Evolutionary conservation across 2,329 filamentous ascomycete genomes (phyloP).

Genomic region (Penicillium sp.): DNA sequence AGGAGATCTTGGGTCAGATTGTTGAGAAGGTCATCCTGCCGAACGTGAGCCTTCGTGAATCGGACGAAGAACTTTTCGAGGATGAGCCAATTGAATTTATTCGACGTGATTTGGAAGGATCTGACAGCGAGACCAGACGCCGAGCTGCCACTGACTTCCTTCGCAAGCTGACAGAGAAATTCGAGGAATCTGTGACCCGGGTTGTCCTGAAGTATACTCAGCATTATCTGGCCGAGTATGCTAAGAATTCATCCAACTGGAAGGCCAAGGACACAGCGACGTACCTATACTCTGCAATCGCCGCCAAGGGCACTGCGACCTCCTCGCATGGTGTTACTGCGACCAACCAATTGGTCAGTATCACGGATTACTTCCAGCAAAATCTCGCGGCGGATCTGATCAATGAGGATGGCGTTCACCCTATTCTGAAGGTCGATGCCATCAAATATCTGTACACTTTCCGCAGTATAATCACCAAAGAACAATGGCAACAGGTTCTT

Average conservation of each 20-base stretch:
- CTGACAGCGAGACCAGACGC: slow-evolving; percentile 88
- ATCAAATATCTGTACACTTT: slow-evolving; percentile 98
- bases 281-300: slow-evolving; percentile 91
- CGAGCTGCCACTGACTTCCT: slow-evolving; percentile 94
- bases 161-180: slow-evolving; percentile 81
- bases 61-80: slow-evolving; percentile 93
- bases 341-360: slow-evolving; percentile 81
- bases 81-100: slow-evolving; percentile 99
- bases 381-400: slow-evolving; percentile 88
- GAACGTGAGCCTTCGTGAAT: slow-evolving; percentile 87
- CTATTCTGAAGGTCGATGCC: slow-evolving; percentile 92
- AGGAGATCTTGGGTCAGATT: slow-evolving; percentile 76
- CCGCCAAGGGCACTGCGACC: slow-evolving; percentile 85
- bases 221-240: slow-evolving; percentile 74
- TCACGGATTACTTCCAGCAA: slow-evolving; percentile 92
- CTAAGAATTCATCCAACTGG: slow-evolving; percentile 74
- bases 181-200: slow-evolving; percentile 77
- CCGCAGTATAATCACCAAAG: slow-evolving; percentile 86
- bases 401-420: slow-evolving; percentile 65
- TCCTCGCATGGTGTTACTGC: slow-evolving; percentile 85
- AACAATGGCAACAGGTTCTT: slow-evolving; percentile 88
- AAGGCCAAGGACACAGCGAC: slow-evolving; percentile 98
- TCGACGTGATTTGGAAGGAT: slow-evolving; percentile 88
- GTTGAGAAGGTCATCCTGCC: slow-evolving; percentile 95
- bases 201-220: slow-evolving; percentile 87